Evolutionary conservation across 2,329 filamentous ascomycete species (phyloP).

Genomic region (Nemania diffusa): DNA sequence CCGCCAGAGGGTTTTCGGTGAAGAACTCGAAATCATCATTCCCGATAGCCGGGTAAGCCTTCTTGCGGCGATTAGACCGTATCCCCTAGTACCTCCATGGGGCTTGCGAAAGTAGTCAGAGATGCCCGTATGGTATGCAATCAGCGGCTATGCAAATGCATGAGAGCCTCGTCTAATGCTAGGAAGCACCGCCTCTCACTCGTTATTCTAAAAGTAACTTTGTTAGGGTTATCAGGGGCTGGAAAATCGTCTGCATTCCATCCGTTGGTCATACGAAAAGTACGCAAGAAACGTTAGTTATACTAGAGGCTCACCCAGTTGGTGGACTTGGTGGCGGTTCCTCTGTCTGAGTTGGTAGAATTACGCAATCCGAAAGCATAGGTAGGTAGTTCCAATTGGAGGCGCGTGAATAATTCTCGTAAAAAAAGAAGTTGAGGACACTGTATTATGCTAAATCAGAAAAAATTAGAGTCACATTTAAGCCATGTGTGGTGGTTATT

Average conservation of each 20-base stretch:
- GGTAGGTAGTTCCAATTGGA: neutral
- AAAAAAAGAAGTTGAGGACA: neutral
- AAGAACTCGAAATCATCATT: neutral
- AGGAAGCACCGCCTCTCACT: constrained; percentile 23
- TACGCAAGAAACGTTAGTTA: neutral
- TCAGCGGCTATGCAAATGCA: constrained; percentile 31
- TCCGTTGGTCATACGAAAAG: neutral
- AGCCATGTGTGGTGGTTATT: too few species aligned
- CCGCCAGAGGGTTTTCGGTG: constrained; percentile 20
- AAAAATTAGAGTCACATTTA: neutral
- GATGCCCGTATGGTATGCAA: constrained; percentile 11
- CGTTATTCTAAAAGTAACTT: constrained; percentile 18
- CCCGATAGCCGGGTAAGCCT: neutral
- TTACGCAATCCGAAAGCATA: neutral
- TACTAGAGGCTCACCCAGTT: too few species aligned
- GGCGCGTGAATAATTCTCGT: neutral
- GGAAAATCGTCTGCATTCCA: neutral
- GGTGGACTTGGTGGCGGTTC: too few species aligned
- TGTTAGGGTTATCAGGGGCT: constrained; percentile 8
- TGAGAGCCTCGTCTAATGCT: constrained; percentile 24
- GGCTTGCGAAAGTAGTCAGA: constrained; percentile 12
- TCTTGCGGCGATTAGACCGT: neutral
- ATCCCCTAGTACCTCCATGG: neutral
- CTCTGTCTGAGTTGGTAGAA: neutral
- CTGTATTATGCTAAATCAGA: neutral